phyloP scores from a whole-genome alignment of 805 yeast genomes.

The Saccharomyces eubayanus region DNA sequence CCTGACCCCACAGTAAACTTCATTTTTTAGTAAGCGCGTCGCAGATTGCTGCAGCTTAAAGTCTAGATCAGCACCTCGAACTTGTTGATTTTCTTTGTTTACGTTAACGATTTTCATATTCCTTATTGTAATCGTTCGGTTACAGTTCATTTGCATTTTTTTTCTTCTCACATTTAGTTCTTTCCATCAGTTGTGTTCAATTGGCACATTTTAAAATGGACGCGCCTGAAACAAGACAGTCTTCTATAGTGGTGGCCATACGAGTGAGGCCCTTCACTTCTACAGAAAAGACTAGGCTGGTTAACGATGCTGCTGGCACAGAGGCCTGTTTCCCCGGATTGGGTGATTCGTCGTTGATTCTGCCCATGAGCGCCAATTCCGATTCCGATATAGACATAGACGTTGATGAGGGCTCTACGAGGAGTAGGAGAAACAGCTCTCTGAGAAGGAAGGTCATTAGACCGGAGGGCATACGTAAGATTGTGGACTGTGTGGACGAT shows the following conservation, averaged over 20 bases:
- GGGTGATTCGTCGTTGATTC: slow-evolving; percentile 13
- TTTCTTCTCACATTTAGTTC: not conserved
- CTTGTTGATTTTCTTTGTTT: not conserved
- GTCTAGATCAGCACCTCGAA: not conserved
- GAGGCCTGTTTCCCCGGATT: slow-evolving; percentile 4
- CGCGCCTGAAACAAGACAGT: slow-evolving; percentile 27
- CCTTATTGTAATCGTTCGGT: not conserved
- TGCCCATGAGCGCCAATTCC: slow-evolving; percentile 6
- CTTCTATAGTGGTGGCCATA: slow-evolving; percentile 69
- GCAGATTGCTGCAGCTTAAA: not conserved
- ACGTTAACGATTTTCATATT: not conserved
- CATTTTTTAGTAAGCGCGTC: not conserved
- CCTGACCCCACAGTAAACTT: not conserved
- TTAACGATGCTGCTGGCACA: slow-evolving; percentile 32
- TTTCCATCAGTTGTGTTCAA: not conserved
- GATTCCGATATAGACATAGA: slow-evolving; percentile 1
- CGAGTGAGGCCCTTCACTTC: slow-evolving; percentile 77
- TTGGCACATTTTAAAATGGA: not conserved
- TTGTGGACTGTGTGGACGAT: slow-evolving; percentile 75
- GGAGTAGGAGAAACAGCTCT: not conserved
- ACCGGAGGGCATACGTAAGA: slow-evolving; percentile 54
- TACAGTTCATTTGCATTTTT: not conserved
- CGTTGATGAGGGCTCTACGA: slow-evolving; percentile 6
- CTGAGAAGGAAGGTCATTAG: slow-evolving; percentile 8
- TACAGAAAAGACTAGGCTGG: slow-evolving; percentile 43